These are phyloP conservation scores for Brettanomyces anomalus DNA, from an alignment of 805 yeast species.

Conservation along the genomic window DNA sequence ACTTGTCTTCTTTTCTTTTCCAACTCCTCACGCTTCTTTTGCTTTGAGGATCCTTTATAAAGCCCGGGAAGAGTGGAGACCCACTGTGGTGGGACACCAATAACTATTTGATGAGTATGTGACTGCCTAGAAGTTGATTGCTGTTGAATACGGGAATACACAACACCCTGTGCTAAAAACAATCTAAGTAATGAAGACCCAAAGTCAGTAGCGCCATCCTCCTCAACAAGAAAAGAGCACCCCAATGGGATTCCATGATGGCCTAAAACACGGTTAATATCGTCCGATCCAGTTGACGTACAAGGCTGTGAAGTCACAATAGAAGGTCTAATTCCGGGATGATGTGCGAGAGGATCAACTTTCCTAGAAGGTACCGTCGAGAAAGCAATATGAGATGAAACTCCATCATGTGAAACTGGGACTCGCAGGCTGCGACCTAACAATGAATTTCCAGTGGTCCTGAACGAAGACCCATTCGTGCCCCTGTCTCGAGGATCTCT, in stretches of 20 bases:
- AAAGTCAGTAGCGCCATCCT: constrained; percentile 84
- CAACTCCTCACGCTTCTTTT: constrained; percentile 52
- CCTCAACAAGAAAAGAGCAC: constrained; percentile 60
- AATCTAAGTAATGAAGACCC: constrained; percentile 58
- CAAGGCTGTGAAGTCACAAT: constrained; percentile 64
- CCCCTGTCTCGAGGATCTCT: too few relatives aligned
- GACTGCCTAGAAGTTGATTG: constrained; percentile 14
- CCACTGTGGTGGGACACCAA: constrained; percentile 55
- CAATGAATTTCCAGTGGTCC: too few relatives aligned
- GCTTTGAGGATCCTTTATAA: constrained; percentile 60
- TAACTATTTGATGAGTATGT: constrained; percentile 50
- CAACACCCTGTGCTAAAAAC: constrained; percentile 69
- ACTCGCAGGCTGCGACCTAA: too few relatives aligned
- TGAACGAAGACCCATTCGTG: too few relatives aligned
- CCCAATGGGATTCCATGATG: constrained; percentile 89
- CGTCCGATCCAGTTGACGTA: constrained; percentile 71
- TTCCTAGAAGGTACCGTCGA: too few relatives aligned
- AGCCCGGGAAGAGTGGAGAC: constrained; percentile 67
- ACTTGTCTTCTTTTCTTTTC: constrained; percentile 50
- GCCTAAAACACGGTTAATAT: constrained; percentile 62
- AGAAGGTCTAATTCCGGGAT: constrained; percentile 71
- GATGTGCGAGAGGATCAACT: constrained; percentile 7
- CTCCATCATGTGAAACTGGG: too few relatives aligned
- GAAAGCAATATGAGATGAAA: too few relatives aligned
- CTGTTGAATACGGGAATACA: constrained; percentile 40